These are phyloP conservation scores for Cladorrhinum sp. DNA, from an alignment of 2,329 filamentous ascomycete species.

Conservation along the genomic window DNA sequence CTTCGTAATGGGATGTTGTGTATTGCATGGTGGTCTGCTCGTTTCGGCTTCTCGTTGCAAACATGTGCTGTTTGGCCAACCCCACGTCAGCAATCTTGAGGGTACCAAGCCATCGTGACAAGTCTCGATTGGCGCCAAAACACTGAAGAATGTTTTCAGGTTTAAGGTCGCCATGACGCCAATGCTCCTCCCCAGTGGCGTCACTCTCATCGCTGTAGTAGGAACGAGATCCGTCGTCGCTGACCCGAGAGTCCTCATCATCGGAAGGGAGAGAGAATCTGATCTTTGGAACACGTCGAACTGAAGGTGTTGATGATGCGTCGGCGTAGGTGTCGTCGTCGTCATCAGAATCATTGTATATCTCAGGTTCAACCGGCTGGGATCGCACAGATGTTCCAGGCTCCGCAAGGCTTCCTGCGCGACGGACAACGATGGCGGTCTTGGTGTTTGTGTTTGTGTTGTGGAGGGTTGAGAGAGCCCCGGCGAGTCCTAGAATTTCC, in stretches of 20 bases:
- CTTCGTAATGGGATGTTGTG: conserved; percentile 7
- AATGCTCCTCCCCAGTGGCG: conserved; percentile 1
- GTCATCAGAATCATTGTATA: no score
- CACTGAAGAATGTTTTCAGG: conserved; percentile 14
- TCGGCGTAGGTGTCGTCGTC: not conserved
- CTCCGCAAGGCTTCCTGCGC: not conserved
- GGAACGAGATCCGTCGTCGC: not conserved
- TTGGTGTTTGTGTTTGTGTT: conserved; percentile 3
- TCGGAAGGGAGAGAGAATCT: not conserved
- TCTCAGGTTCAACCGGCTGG: not conserved
- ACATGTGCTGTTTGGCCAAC: conserved; percentile 9
- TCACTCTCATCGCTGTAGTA: conserved; percentile 3
- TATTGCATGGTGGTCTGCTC: not conserved
- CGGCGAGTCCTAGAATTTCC: not conserved
- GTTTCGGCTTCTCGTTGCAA: not conserved
- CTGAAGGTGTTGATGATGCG: not conserved
- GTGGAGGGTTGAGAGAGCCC: conserved; percentile 1
- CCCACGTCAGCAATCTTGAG: conserved; percentile 13
- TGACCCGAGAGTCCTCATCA: not conserved
- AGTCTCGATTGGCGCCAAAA: not conserved
- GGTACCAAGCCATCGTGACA: not conserved
- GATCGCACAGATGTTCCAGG: not conserved
- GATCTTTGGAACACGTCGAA: not conserved
- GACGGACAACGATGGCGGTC: not conserved
- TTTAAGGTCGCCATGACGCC: conserved; percentile 10